phyloP scores from a whole-genome alignment of 306 rosid genomes.

The Begonia fuchsioides region DNA sequence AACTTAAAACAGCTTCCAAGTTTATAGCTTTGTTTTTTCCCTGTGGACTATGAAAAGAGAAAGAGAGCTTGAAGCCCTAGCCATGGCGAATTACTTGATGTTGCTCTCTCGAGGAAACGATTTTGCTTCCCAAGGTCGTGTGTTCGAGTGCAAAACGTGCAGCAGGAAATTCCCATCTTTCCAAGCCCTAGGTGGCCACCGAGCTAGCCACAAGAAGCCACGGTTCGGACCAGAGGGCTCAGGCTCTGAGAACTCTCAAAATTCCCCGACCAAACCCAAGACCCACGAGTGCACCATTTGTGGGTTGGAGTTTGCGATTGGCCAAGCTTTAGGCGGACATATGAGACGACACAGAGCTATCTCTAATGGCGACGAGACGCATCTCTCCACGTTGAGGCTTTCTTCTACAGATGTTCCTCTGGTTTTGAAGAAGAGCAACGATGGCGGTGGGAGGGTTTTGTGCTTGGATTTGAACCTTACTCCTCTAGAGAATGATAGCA shows the following conservation, averaged over 20 bases:
- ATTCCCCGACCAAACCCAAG: constrained; percentile 52
- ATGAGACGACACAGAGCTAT: constrained; percentile 80
- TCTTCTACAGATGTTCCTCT: constrained; percentile 13
- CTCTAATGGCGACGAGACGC: not conserved
- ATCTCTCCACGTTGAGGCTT: constrained; percentile 2
- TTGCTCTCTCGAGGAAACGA: constrained; percentile 45
- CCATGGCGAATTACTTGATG: constrained; percentile 89
- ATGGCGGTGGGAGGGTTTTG: constrained; percentile 25
- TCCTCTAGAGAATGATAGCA: constrained; percentile 73
- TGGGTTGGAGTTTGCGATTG: constrained; percentile 79
- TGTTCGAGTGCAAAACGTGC: constrained; percentile 93
- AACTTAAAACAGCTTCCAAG: not conserved
- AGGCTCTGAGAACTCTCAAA: constrained; percentile 15
- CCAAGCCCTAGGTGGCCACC: constrained; percentile 93
- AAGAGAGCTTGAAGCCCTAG: constrained; percentile 39
- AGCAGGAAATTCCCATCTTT: constrained; percentile 72
- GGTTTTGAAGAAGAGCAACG: constrained; percentile 17
- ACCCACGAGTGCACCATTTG: constrained; percentile 82
- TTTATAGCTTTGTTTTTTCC: too few species aligned
- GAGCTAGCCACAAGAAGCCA: constrained; percentile 94
- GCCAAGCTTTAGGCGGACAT: constrained; percentile 94
- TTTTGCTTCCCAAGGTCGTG: constrained; percentile 22
- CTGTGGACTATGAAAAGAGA: constrained; percentile 50
- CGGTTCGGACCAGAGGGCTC: constrained; percentile 25
- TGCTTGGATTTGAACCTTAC: constrained; percentile 81